phyloP scores from a whole-genome alignment of 108 stramenopile genomes.

The Nitzschia palea region DNA sequence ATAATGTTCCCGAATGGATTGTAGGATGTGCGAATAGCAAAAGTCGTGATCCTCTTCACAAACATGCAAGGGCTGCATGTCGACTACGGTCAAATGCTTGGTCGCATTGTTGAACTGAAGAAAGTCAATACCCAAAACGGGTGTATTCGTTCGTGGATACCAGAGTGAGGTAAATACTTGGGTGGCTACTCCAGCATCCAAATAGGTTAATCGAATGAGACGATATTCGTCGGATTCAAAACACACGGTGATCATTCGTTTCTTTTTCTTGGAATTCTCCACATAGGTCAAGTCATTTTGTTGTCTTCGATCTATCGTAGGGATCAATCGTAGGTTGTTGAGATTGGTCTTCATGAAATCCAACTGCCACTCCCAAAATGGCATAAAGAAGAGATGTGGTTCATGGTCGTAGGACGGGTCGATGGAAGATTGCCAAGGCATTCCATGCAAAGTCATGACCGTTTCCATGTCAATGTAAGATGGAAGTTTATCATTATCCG shows the following conservation, averaged over 20 bases:
- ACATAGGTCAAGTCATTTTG: slow-evolving; percentile 50
- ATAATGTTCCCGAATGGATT: slow-evolving; percentile 73
- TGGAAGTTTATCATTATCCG: too few relatives aligned
- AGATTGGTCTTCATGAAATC: slow-evolving; percentile 57
- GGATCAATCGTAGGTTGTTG: slow-evolving; percentile 57
- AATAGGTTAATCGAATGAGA: slow-evolving; percentile 50
- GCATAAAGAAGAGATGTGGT: slow-evolving; percentile 56
- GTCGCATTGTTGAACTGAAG: slow-evolving; percentile 59
- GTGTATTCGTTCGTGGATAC: slow-evolving; percentile 45
- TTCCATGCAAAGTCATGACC: slow-evolving; percentile 19
- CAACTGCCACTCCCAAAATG: slow-evolving; percentile 79
- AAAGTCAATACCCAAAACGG: slow-evolving; percentile 86
- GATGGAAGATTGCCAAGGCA: slow-evolving; percentile 30
- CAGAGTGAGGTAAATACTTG: slow-evolving; percentile 77
- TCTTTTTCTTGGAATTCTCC: slow-evolving; percentile 48
- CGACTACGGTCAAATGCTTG: slow-evolving; percentile 78
- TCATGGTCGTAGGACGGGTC: slow-evolving; percentile 6
- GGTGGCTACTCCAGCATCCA: slow-evolving; percentile 50
- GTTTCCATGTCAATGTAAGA: too few relatives aligned
- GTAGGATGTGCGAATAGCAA: slow-evolving; percentile 43
- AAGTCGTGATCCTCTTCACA: slow-evolving; percentile 46
- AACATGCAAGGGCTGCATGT: slow-evolving; percentile 83
- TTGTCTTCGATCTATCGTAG: slow-evolving; percentile 29
- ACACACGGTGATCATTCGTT: slow-evolving; percentile 56
- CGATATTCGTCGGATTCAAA: slow-evolving; percentile 43